Base-by-base conservation (phyloP, 2,329 filamentous ascomycete species). In the Ustulina deusta region DNA sequence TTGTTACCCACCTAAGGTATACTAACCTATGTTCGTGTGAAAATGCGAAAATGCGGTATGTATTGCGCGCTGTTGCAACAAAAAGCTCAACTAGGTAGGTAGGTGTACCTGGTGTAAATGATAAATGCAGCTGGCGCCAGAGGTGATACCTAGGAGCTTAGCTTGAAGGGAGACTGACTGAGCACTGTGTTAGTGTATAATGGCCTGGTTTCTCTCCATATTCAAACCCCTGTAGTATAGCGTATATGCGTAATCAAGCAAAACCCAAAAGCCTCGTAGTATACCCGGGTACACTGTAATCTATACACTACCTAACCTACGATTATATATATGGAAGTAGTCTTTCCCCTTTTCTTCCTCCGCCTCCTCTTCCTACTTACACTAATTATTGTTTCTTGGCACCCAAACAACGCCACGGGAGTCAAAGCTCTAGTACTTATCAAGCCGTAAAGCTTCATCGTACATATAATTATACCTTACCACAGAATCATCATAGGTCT, bases 101-200 rank as follows among this genome's bases (percentile, higher is more conserved):
- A 36, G n/a, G n/a, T n/a, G n/a, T n/a, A n/a, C n/a, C n/a, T n/a
- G n/a, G n/a, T 36, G 34, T 36, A 17, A 40, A 40, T 40, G 2
- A 32, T 32, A 32, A 32, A 32, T 32, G 7, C 29, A 32, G 29
- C 3, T 7, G 7, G 29, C 29, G n/a, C n/a, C n/a, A n/a, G 38
- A 40, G 6, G 9, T n/a, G 6, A 10, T n/a, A 44, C 5, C 2
- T 17, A 44, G 40, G 9, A 17, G 17, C n/a, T n/a, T n/a, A 44
- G 40, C 40, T 22, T 20, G 40, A 20, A 44, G 40, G n/a, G 40
- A 44, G 40, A 44, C n/a, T 25, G 42, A 10, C 49, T 52, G 49
- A 52, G 49, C 49, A 52, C 27, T 52, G 49, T 51, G 48, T 20
- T 25, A 32, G 15, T n/a, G n/a, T n/a, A n/a, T n/a, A 17, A 32